Base-by-base conservation (phyloP, 164 flowering plant genomes). In the Berberis thunbergii region DNA sequence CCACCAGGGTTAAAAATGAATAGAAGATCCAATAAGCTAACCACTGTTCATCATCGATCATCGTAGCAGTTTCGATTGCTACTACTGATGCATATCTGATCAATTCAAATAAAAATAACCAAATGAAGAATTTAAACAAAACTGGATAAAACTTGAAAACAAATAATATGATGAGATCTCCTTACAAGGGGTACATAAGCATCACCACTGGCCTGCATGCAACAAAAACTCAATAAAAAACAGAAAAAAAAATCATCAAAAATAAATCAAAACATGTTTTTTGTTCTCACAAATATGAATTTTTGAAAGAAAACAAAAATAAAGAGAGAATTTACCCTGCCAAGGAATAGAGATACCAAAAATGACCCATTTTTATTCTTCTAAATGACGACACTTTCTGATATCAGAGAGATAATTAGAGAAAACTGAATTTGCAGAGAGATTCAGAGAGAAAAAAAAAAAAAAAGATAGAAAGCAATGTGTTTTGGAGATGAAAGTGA, bases 21-120 rank as follows among this genome's bases (percentile, higher is more conserved):
- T 94, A 94, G 4, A 91, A 43, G 66, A 94, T 94, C 99, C 99
- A 94, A 65, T 94, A 94, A 41, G 99, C 97, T 64, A 94, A 83
- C 99, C 99, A 94, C 71, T 94, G 99, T 69, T 94, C 89, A 71
- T 94, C 99, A 54, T 91, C 99, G 46, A 77, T 54, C 65, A 85
- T 94, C 2, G 91, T 73, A 8, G 96, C 64, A 77, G 84, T 89
- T 74, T 94, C 99, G 43, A 94, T 84, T 2, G 99, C 99, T 49
- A 81, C 49, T 39, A 94, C 83, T 2, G 99, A 91, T 2, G 99
- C 99, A 74, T 84, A 88, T 65, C 98, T 92, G 43, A 53, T n/a
- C 43, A 40, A 12, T 26, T 45, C 10, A 6, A 38, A n/a, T 0
- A 43, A 63, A 38, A 49, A 56, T 26, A 4, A 4, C n/a, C 2